Evolutionary conservation across 495 filamentous ascomycete genomes (phyloP), one percentile per base, ranked within the genome.

Genomic region (Cercophora sp.): DNA sequence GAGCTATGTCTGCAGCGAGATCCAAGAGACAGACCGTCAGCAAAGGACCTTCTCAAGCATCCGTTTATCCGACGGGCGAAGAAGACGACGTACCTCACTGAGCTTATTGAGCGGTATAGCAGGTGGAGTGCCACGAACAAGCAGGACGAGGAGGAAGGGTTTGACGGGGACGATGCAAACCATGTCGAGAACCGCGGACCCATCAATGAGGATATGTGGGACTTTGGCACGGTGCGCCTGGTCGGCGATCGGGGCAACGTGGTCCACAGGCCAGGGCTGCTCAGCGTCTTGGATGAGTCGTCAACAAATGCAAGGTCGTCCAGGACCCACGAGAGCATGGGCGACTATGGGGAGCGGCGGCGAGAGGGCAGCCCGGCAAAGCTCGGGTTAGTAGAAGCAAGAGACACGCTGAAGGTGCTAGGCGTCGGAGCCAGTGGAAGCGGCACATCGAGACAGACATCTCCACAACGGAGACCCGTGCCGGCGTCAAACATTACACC

Each of bases 211-310:
- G 89, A 96, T 64, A 81, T 96, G 53, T 96, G 91, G 91, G 91
- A 96, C 68, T 96, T 96, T 75, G 91, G 91, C 20, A 96, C 91
- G 1, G 86, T 96, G 41, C 78, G 89, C 36, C 83, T 91, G 24
- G 82, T 79, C 19, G 80, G 76, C 42, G 79, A 77, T 25, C 74
- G 85, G 61, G 75, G 72, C 20, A 72, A 69, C 23, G 49, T 79
- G 6, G 60, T 71, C 5, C 67, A 70, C 36, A 63, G 72, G 18
- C 73, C 72, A n/a, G 71, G 70, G n/a, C 35, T 71, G 41, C 69
- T 89, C 18, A 83, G 80, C 48, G 73, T 83, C 0, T 82, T 93
- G 81, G 88, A 86, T 47, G 86, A 87, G 32, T 79, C 86, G 8
- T 82, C 80, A 3, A 79, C 84, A 4, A 92, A 93, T 63, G 74